These are phyloP conservation scores for Bryoglossum gracile DNA, from an alignment of 495 filamentous ascomycete species.

Conservation along the genomic window DNA sequence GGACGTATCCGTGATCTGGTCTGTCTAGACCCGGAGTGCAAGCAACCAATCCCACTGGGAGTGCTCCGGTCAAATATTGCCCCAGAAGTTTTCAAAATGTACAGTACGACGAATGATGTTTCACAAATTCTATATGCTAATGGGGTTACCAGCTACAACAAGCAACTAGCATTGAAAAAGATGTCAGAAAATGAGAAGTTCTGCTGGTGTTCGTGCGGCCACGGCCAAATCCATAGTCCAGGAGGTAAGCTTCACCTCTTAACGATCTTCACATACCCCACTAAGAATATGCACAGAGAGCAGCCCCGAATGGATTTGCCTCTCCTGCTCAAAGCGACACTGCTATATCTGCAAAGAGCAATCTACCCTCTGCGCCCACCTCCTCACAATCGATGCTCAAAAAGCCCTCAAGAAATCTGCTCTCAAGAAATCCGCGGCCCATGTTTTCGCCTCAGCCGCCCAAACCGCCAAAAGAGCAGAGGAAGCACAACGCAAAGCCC, in stretches of 20 bases:
- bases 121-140: background rate
- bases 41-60: background rate
- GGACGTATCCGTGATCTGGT: background rate
- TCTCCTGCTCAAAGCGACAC: conserved; percentile 7
- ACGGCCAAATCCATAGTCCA: conserved; percentile 11
- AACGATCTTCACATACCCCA: background rate
- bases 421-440: background rate
- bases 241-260: conserved; percentile 1
- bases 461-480: background rate
- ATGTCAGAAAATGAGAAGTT: conserved; percentile 8
- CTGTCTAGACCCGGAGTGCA: conserved; percentile 10
- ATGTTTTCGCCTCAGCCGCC: background rate
- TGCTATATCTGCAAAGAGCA: conserved; percentile 11
- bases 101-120: background rate
- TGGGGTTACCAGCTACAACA: conserved; percentile 6
- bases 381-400: background rate
- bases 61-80: conserved; percentile 1
- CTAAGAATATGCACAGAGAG: background rate
- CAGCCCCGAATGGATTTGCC: conserved; percentile 10
- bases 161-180: background rate
- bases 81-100: conserved; percentile 7
- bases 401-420: background rate
- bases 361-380: conserved; percentile 5
- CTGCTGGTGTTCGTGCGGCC: conserved; percentile 15
- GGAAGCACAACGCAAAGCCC: background rate